Evolutionary conservation across 768 basidiomycete species (phyloP).

Genomic region (Saitozyma podzolica): DNA sequence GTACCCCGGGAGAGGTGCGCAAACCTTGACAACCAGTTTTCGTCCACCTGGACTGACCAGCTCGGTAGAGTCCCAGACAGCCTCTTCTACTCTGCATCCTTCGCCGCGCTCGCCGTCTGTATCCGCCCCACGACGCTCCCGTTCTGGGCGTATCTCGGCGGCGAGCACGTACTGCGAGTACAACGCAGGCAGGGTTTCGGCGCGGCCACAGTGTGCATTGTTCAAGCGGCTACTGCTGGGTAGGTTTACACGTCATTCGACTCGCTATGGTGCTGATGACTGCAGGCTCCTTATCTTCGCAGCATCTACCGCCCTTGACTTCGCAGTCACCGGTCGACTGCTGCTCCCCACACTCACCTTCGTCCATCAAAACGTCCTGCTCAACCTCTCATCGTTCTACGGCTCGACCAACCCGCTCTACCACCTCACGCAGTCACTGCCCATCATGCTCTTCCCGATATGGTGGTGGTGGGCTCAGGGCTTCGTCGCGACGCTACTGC

Average conservation of each 20-base stretch:
- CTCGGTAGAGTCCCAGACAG: too few species aligned
- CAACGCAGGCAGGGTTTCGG: neutral
- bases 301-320: constrained; percentile 60
- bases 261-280: too few species aligned
- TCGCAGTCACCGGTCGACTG: constrained; percentile 55
- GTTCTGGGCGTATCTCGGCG: constrained; percentile 75
- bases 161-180: constrained; percentile 55
- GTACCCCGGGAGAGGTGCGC: neutral
- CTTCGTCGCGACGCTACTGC: constrained; percentile 26
- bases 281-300: constrained; percentile 30
- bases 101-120: constrained; percentile 76
- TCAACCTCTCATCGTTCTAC: constrained; percentile 82
- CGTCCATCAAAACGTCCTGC: constrained; percentile 74
- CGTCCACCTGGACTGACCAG: too few species aligned
- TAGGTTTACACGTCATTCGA: too few species aligned
- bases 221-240: too few species aligned
- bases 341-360: constrained; percentile 82
- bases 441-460: constrained; percentile 79
- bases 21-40: neutral
- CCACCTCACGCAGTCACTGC: constrained; percentile 81
- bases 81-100: constrained; percentile 48
- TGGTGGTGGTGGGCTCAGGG: constrained; percentile 50
- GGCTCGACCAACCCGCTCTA: constrained; percentile 84
- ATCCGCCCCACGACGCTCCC: constrained; percentile 85
- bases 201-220: too few species aligned